Evolutionary conservation across 768 basidiomycete genomes (phyloP).

Genomic region (Trametes meyenii): DNA sequence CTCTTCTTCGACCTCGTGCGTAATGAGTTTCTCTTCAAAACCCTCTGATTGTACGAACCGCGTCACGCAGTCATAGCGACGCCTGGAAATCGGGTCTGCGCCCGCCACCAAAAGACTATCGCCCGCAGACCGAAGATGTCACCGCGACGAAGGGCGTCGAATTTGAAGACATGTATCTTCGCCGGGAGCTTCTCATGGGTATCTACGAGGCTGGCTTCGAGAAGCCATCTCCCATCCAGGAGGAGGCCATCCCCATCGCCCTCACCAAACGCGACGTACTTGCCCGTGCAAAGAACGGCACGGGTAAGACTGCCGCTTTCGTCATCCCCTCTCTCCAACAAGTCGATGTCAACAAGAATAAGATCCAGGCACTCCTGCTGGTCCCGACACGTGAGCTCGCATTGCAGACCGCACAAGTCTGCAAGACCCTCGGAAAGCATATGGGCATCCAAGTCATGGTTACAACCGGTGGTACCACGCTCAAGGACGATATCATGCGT

Average conservation of each 20-base stretch:
- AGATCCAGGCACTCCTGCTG: slow-evolving; percentile 95
- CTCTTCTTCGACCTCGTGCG: slow-evolving; percentile 39
- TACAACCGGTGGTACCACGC: slow-evolving; percentile 95
- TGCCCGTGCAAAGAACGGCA: slow-evolving; percentile 95
- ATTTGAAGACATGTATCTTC: slow-evolving; percentile 93
- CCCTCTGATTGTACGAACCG: neutral
- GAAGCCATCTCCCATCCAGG: slow-evolving; percentile 96
- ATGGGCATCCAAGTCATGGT: slow-evolving; percentile 98
- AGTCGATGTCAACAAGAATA: slow-evolving; percentile 77
- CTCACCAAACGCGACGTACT: slow-evolving; percentile 93
- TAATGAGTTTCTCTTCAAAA: neutral
- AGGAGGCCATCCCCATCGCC: slow-evolving; percentile 96
- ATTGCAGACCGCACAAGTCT: slow-evolving; percentile 97
- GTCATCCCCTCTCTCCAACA: slow-evolving; percentile 97
- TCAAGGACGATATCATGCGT: slow-evolving; percentile 97
- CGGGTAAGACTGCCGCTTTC: slow-evolving; percentile 98
- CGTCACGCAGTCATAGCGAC: slow-evolving; percentile 24
- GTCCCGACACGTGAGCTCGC: slow-evolving; percentile 99
- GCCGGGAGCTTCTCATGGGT: slow-evolving; percentile 97
- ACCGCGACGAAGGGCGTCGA: slow-evolving; percentile 91
- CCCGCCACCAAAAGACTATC: slow-evolving; percentile 85
- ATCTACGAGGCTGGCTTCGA: slow-evolving; percentile 99
- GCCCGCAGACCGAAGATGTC: slow-evolving; percentile 98
- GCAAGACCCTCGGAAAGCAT: slow-evolving; percentile 95
- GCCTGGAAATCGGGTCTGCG: slow-evolving; percentile 80